These are phyloP conservation scores for Macrophomina tecta DNA, from an alignment of 2,329 filamentous ascomycete genomes.

Conservation along the genomic window DNA sequence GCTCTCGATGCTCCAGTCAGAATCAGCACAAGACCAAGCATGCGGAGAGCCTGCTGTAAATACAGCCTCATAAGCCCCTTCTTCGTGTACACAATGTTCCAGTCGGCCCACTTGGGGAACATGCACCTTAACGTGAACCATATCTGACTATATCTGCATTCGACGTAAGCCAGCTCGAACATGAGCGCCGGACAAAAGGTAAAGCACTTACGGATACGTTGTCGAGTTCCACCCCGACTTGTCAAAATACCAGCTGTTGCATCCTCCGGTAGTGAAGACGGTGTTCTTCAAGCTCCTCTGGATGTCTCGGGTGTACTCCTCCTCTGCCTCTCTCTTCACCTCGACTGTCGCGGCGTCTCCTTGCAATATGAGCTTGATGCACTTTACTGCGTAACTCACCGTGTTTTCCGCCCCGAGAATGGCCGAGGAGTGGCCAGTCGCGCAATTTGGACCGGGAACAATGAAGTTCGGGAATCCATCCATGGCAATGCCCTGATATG, in stretches of 20 bases:
- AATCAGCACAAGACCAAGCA: not conserved
- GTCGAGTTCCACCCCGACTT: conserved; percentile 57
- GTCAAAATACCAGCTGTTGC: conserved; percentile 57
- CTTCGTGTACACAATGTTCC: conserved; percentile 58
- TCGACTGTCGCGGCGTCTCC: conserved; percentile 55
- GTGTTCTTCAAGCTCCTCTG: conserved; percentile 54
- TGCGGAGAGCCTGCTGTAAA: conserved; percentile 7
- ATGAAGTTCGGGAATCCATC: conserved; percentile 70
- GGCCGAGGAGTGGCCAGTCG: conserved; percentile 66
- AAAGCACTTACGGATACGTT: conserved; percentile 39
- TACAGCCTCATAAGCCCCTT: conserved; percentile 50
- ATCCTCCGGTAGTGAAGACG: conserved; percentile 56
- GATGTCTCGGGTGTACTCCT: conserved; percentile 54
- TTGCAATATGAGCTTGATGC: conserved; percentile 61
- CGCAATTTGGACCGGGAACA: conserved; percentile 67
- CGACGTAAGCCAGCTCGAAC: conserved; percentile 29
- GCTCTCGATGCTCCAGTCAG: conserved; percentile 4
- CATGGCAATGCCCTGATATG: conserved; percentile 65
- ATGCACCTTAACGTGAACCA: conserved; percentile 58
- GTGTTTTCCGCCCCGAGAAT: conserved; percentile 67
- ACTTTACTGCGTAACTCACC: conserved; percentile 64
- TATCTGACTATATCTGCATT: conserved; percentile 55
- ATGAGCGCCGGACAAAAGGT: not conserved
- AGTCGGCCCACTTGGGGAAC: conserved; percentile 62
- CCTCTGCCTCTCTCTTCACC: conserved; percentile 56